Conservation (phyloP, 2,329 filamentous ascomycete species). For the Polytolypa hystricis region DNA sequence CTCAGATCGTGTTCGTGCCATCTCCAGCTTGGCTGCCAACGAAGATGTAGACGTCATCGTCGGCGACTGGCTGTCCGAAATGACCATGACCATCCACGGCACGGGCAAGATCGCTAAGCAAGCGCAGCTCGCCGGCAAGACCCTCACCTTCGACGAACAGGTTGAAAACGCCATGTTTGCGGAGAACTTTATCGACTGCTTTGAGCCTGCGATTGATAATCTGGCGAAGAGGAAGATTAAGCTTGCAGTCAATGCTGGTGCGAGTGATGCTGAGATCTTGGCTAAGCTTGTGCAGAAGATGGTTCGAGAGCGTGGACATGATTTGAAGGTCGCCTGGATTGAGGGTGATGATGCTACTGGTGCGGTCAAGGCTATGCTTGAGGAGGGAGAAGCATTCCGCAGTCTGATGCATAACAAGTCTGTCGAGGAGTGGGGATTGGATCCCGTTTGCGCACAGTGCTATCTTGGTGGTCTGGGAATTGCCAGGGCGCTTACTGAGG, state of each 20-base stretch:
- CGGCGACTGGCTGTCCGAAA: conserved; percentile 21
- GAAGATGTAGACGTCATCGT: conserved; percentile 15
- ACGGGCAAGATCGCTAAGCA: conserved; percentile 11
- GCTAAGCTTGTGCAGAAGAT: conserved; percentile 15
- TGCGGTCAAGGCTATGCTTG: conserved; percentile 14
- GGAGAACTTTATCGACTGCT: not conserved
- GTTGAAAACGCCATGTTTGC: conserved; percentile 12
- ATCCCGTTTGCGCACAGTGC: conserved; percentile 16
- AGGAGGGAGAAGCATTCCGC: conserved; percentile 20
- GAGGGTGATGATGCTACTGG: conserved; percentile 32
- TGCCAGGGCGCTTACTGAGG: conserved; percentile 22
- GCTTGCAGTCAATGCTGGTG: conserved; percentile 33
- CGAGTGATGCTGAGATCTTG: conserved; percentile 25
- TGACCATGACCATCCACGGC: conserved; percentile 17
- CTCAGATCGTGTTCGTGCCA: not conserved
- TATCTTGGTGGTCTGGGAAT: conserved; percentile 22
- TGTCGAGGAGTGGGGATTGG: conserved; percentile 15
- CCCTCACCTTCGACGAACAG: conserved; percentile 23
- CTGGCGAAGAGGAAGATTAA: conserved; percentile 27
- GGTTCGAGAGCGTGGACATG: conserved; percentile 19
- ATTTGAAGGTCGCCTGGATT: conserved; percentile 28
- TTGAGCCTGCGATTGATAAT: conserved; percentile 26
- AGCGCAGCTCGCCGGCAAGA: conserved; percentile 15
- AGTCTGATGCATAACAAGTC: conserved; percentile 4
- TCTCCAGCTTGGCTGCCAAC: conserved; percentile 13